Base-by-base conservation (phyloP, 352 stramenopile genomes). In the Peronospora tabacina region DNA sequence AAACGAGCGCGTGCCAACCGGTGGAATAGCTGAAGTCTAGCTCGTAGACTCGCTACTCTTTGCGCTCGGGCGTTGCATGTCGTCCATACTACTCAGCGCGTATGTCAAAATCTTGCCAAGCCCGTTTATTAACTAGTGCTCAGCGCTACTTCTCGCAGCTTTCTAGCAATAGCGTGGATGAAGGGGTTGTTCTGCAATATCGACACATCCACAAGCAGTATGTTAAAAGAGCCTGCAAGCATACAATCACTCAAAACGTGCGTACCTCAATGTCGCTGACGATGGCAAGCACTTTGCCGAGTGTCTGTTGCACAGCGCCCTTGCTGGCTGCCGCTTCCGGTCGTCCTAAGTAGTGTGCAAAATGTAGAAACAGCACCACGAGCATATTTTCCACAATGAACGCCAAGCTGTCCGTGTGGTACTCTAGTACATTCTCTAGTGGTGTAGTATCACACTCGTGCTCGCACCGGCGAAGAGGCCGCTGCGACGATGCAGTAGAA, bases 301-400 rank as follows among this genome's bases (percentile, higher is more conserved):
- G 64, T 55, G 76, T 68, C 12, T 80, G 70, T 40, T 83, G 68
- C 8, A 87, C 58, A 2, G 58, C 50, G 0, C 39, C 28, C 26
- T 38, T 49, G 42, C 39, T 43, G 16, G 50, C 49, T 35, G 62
- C 52, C 2, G 55, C 47, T 35, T 80, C 68, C 19, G 63, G 28
- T 32, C 72, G 58, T 15, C 44, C 47, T 32, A 80, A 29, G 55
- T 81, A 88, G 63, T 90, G 81, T 17, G 63, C 52, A 24, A 88
- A 81, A 57, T 92, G 81, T 19, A 82, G 63, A 40, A 83, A 37
- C 37, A 90, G 62, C 45, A 89, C 63, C 15, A 86, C 69, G 12
- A 77, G 61, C 68, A 85, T 82, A 62, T 88, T 89, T 66, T 92
- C 78, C 13, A 85, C 65, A 33, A 87, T 57, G 38, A 92, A 92